Evolutionary conservation across 306 rosid genomes (phyloP).

Genomic region (Glycine tomentella): DNA sequence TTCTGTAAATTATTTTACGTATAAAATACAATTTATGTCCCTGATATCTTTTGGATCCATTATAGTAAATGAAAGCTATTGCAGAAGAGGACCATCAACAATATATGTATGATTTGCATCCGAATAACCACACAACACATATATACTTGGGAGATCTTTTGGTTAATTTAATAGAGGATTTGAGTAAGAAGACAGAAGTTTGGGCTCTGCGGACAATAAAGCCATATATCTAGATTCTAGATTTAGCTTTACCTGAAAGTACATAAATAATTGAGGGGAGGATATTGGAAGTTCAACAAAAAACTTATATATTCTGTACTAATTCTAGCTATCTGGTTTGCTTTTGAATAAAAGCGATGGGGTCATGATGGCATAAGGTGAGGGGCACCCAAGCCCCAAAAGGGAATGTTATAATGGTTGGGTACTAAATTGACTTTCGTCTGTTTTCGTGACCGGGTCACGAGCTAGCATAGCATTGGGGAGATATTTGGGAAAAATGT

Average conservation of each 20-base stretch:
- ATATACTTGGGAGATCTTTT: constrained; percentile 13
- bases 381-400: neutral
- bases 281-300: neutral
- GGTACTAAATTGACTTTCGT: neutral
- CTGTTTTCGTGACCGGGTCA: no score
- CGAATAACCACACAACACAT: constrained; percentile 39
- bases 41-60: neutral
- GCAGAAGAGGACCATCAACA: constrained; percentile 5
- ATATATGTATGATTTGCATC: constrained; percentile 36
- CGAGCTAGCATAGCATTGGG: no score
- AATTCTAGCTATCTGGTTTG: neutral
- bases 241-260: neutral
- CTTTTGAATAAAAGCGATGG: constrained; percentile 1
- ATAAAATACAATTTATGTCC: neutral
- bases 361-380: neutral
- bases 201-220: neutral
- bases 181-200: neutral
- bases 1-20: constrained; percentile 37
- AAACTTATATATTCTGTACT: neutral
- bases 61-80: constrained; percentile 10
- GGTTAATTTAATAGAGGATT: neutral
- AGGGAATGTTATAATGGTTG: neutral
- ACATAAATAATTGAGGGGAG: constrained; percentile 17
- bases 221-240: neutral
- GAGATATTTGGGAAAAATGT: no score